phyloP scores from a whole-genome alignment of 75 land plant genomes.

The Cupressus sempervirens region DNA sequence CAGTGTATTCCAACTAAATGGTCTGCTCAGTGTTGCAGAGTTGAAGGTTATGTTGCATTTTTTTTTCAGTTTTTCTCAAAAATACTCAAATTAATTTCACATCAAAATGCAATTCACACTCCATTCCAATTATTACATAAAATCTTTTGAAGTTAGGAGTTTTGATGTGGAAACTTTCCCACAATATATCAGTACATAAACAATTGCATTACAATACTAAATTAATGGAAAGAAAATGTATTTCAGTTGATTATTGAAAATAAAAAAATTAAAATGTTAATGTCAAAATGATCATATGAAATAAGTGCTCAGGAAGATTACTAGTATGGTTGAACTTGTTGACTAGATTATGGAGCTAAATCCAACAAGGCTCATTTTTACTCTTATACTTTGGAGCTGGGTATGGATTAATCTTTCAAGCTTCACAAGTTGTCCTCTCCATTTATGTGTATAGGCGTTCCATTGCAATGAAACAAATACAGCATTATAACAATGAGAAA shows the following conservation, averaged over 20 bases:
- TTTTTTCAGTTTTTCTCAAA: neutral
- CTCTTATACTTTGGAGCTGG: neutral
- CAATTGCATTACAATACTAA: neutral
- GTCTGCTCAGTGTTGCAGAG: neutral
- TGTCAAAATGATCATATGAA: neutral
- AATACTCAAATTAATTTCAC: neutral
- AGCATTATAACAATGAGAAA: neutral
- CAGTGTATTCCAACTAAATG: neutral
- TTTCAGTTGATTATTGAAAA: neutral
- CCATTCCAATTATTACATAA: neutral
- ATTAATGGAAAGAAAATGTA: neutral
- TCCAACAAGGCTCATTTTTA: neutral
- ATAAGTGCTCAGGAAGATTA: neutral
- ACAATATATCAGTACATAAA: neutral
- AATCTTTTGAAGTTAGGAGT: neutral
- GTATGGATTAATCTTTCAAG: neutral
- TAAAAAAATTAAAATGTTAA: neutral
- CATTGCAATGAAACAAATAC: neutral
- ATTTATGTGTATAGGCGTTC: neutral
- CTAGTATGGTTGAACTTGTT: neutral
- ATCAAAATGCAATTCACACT: neutral
- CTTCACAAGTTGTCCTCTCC: neutral
- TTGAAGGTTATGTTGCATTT: neutral
- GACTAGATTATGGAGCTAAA: neutral
- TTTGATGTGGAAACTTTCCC: neutral